Conservation (phyloP, 352 stramenopile genomes). For the Phytophthora palmivora region DNA sequence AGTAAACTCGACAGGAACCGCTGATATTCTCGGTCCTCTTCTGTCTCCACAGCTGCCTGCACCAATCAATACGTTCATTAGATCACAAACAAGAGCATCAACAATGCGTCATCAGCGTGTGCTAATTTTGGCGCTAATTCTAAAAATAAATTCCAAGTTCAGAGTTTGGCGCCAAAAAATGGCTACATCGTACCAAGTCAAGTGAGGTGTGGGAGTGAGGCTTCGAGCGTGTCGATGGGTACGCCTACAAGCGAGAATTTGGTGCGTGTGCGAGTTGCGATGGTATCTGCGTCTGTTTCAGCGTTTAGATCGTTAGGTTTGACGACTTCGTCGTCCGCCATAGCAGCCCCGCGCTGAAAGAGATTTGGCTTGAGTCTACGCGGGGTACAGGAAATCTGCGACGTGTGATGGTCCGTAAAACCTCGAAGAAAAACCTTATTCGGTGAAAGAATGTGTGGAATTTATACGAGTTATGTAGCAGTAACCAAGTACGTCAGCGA, state of each 20-base stretch:
- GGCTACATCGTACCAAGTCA: slow-evolving; percentile 27
- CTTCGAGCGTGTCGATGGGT: slow-evolving; percentile 74
- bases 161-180: slow-evolving; percentile 28
- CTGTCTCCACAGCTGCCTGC: slow-evolving; percentile 35
- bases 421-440: slow-evolving; percentile 8
- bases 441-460: not conserved
- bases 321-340: slow-evolving; percentile 10
- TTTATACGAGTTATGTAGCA: not conserved
- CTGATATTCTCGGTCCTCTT: slow-evolving; percentile 80
- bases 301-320: not conserved
- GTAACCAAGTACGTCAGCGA: slow-evolving; percentile 23
- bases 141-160: slow-evolving; percentile 6
- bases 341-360: slow-evolving; percentile 5
- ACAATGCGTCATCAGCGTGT: slow-evolving; percentile 3
- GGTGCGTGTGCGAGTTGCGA: slow-evolving; percentile 75
- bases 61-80: slow-evolving; percentile 28
- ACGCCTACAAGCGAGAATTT: slow-evolving; percentile 82
- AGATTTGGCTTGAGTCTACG: slow-evolving; percentile 13
- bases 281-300: slow-evolving; percentile 49
- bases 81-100: slow-evolving; percentile 6
- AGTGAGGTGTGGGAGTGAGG: slow-evolving; percentile 50
- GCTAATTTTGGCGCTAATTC: slow-evolving; percentile 39
- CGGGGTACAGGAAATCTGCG: slow-evolving; percentile 23
- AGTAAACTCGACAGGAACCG: slow-evolving; percentile 83
- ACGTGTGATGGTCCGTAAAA: slow-evolving; percentile 27